Percentiles rank a stretch among this genome's conserved stretches.
Evolutionary conservation across 192 early-diverging fungal species (phyloP).

Genomic region (Lobosporangium transversale): DNA sequence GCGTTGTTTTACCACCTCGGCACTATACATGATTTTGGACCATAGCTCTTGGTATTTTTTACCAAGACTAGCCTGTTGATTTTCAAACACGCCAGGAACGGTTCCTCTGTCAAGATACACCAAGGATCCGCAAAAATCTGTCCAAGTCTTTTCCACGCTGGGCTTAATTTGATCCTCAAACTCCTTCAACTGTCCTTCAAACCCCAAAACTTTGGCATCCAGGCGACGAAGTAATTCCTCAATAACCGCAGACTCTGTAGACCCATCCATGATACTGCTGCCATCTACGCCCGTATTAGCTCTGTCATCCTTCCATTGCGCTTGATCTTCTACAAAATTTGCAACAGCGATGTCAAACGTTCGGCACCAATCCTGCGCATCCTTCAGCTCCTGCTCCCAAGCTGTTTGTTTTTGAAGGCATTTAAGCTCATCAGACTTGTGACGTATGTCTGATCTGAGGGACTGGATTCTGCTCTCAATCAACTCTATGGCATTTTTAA

Average conservation of each 20-base stretch:
- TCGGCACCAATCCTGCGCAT: slow-evolving; percentile 16
- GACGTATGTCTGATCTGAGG: slow-evolving; percentile 14
- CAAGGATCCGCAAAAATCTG: slow-evolving; percentile 14
- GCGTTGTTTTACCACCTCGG: slow-evolving; percentile 34
- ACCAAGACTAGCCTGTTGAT: slow-evolving; percentile 1
- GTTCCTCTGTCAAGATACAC: slow-evolving; percentile 20
- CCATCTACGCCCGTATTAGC: too few species aligned
- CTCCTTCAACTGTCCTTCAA: slow-evolving; percentile 21
- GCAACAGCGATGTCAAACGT: slow-evolving; percentile 4
- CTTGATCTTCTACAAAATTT: slow-evolving; percentile 5
- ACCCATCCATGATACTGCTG: too few species aligned
- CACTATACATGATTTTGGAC: slow-evolving; percentile 15
- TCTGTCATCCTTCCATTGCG: slow-evolving; percentile 24
- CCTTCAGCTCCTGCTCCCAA: slow-evolving; percentile 28
- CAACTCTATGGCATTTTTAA: slow-evolving; percentile 20
- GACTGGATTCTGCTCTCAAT: slow-evolving; percentile 18
- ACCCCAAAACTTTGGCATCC: slow-evolving; percentile 3
- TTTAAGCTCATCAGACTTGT: slow-evolving; percentile 9
- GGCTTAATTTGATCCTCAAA: slow-evolving; percentile 24
- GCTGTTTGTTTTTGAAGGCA: slow-evolving; percentile 20
- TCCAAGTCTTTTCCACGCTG: slow-evolving; percentile 19
- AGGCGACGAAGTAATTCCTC: slow-evolving; percentile 7
- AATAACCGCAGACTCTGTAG: not conserved
- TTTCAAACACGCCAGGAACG: slow-evolving; percentile 15
- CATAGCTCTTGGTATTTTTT: slow-evolving; percentile 3